Base-by-base conservation (phyloP, 2,329 filamentous ascomycete species). In the Chaetomium sp. region DNA sequence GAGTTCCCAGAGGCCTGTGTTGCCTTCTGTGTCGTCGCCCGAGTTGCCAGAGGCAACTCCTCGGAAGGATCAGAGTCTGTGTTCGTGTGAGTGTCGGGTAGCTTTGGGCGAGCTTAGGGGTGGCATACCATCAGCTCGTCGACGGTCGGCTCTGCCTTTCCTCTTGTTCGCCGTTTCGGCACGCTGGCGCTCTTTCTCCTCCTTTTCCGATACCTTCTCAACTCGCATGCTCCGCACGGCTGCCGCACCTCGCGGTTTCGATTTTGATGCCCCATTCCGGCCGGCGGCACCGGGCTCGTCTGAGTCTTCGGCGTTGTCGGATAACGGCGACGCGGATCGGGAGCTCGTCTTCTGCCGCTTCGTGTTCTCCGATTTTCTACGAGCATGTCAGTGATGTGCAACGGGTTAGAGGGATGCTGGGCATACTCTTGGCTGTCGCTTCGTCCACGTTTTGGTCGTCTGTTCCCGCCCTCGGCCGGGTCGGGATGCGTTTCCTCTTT, bases 381-480 rank as follows among this genome's bases (percentile, higher is more conserved):
- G 69, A 58, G 64, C 1, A 60, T 60, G 69, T 77, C 66, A 72
- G 71, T 63, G 33, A 63, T 19, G 8, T 12, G 6, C 1, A 4
- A 8, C 12, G 4, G 33, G 56, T 60, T 64, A 59, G 47, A 31
- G 47, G 49, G 13, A 9, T 16, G 8, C 13, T 13, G 56, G 33
- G 87, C 92, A 78, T 83, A 98, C 94, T 96, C 92, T 84, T 97
- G 93, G 74, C 92, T 97, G 67, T 95, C 92, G 73, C 95, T 96
- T 67, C 94, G 87, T 67, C 88, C 89, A 73, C 95, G 84, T 80
- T 99, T 99, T 27, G 87, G 84, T 73, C 91, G 87, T 69, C 90
- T 84, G 59, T 80, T 83, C 47, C 80, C 80, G 42, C 77, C 80
- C 60, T 89, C 87, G 13, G 75, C 74, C 38, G 82, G 77, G 12